Conservation (phyloP, 2,329 filamentous ascomycete genomes). For the Penicillium italicum region DNA sequence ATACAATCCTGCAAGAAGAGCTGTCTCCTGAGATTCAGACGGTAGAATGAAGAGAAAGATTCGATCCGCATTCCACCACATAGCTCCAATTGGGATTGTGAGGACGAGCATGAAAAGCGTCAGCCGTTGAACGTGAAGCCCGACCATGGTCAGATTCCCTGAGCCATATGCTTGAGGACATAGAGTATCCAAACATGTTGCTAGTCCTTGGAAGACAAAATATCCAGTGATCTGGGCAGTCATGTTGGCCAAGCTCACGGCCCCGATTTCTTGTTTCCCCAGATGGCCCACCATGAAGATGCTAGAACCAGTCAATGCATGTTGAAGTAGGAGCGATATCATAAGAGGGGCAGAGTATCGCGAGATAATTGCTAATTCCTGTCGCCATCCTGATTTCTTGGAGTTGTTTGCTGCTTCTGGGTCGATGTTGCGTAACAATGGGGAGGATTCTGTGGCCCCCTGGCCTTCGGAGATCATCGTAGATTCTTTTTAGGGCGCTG, state of each 20-base stretch:
- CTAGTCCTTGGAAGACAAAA: conserved; percentile 72
- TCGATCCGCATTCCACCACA: conserved; percentile 64
- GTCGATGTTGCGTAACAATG: conserved; percentile 2
- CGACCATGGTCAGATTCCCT: conserved; percentile 79
- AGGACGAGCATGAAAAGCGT: conserved; percentile 67
- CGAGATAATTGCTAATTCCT: conserved; percentile 70
- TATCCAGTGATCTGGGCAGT: conserved; percentile 71
- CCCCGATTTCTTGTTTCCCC: conserved; percentile 63
- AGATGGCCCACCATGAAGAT: conserved; percentile 72
- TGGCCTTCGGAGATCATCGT: conserved; percentile 1
- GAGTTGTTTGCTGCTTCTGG: not conserved
- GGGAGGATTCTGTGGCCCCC: conserved; percentile 3
- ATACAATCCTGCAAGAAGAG: conserved; percentile 65
- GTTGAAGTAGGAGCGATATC: conserved; percentile 69
- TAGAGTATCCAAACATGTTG: conserved; percentile 81
- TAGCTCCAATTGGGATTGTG: conserved; percentile 63
- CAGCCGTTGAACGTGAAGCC: conserved; percentile 74
- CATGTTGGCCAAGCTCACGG: conserved; percentile 66
- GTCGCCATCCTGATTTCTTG: conserved; percentile 7
- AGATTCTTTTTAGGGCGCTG: not conserved
- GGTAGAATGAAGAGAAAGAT: conserved; percentile 65
- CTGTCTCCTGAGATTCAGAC: conserved; percentile 57
- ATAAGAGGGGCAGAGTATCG: conserved; percentile 66
- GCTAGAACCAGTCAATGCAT: conserved; percentile 70
- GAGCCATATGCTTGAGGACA: conserved; percentile 89